phyloP scores from a whole-genome alignment of 305 asterid species.

The Caryopteris hybrid region DNA sequence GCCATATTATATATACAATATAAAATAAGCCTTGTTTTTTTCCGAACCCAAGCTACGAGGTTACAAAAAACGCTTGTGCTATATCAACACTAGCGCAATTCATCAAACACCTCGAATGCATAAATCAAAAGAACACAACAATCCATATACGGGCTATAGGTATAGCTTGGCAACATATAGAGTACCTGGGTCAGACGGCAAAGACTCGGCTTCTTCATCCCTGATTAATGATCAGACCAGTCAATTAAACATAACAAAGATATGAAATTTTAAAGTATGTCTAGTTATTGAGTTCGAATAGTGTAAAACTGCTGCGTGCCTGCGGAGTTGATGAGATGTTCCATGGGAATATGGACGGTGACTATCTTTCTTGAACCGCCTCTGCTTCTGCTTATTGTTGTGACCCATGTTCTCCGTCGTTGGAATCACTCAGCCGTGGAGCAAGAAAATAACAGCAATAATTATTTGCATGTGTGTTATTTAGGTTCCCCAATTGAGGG shows the following conservation, averaged over 20 bases:
- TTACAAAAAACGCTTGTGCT: not conserved
- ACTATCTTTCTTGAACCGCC: constrained; percentile 54
- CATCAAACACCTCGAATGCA: constrained; percentile 31
- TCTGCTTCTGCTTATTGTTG: constrained; percentile 73
- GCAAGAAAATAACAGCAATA: no score
- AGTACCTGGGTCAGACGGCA: constrained; percentile 62
- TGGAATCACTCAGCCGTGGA: not conserved
- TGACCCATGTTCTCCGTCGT: constrained; percentile 43
- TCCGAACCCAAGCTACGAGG: no score
- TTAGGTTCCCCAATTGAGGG: no score
- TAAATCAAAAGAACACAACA: not conserved
- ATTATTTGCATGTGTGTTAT: no score
- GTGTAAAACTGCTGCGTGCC: constrained; percentile 17
- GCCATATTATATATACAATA: no score
- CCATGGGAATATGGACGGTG: constrained; percentile 43
- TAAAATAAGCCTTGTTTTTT: no score
- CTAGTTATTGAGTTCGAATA: not conserved
- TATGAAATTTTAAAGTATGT: not conserved
- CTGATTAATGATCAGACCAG: constrained; percentile 28
- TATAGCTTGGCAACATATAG: not conserved
- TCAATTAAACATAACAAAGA: not conserved
- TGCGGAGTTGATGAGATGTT: constrained; percentile 32
- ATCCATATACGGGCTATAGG: not conserved
- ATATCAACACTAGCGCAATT: constrained; percentile 12
- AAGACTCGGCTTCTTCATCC: constrained; percentile 51